These are phyloP conservation scores for Termitomyces sp. DNA, from an alignment of 768 basidiomycete genomes.

Conservation along the genomic window DNA sequence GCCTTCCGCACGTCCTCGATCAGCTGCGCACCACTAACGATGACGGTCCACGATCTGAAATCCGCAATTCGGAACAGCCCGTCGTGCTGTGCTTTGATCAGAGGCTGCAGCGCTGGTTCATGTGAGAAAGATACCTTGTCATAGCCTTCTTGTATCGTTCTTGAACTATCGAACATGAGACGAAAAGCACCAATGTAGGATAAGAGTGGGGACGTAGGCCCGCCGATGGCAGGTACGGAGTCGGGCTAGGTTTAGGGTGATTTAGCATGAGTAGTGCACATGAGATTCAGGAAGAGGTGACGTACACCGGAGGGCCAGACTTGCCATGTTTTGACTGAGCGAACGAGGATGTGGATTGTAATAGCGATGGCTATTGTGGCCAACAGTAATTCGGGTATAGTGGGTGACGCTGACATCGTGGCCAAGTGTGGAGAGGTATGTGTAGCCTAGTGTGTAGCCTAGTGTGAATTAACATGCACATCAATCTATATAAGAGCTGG, in stretches of 20 bases:
- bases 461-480: too few relatives aligned
- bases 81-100: background rate
- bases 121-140: conserved; percentile 7
- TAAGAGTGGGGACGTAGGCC: conserved; percentile 4
- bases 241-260: background rate
- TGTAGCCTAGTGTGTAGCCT: too few relatives aligned
- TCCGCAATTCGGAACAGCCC: conserved; percentile 7
- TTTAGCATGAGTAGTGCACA: background rate
- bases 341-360: background rate
- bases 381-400: background rate
- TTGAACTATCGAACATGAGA: conserved; percentile 7
- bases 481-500: too few relatives aligned
- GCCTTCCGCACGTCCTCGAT: conserved; percentile 29
- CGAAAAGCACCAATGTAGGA: conserved; percentile 9
- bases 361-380: background rate
- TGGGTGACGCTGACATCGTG: background rate
- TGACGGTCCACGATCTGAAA: conserved; percentile 24
- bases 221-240: conserved; percentile 6
- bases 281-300: background rate
- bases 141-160: conserved; percentile 8
- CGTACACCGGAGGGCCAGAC: background rate
- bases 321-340: background rate
- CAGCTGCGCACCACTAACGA: conserved; percentile 20
- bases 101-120: background rate
- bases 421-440: too few relatives aligned